phyloP scores from a whole-genome alignment of 1,284 basidiomycete genomes.

The Ceratobasidium sp. region DNA sequence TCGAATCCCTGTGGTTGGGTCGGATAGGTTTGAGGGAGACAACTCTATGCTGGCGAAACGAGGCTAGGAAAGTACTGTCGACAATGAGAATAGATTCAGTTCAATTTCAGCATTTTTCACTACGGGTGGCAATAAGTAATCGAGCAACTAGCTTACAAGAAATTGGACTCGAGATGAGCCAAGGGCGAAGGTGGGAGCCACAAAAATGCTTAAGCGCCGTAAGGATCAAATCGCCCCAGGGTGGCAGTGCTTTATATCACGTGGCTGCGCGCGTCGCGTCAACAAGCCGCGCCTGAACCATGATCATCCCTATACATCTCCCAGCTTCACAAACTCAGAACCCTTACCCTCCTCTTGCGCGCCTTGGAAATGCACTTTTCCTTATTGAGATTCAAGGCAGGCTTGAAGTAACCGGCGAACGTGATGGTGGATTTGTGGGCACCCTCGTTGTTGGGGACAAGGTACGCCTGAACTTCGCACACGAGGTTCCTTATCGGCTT shows the following conservation, averaged over 20 bases:
- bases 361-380: constrained; percentile 55
- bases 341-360: constrained; percentile 2
- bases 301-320: constrained; percentile 25
- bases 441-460: constrained; percentile 65
- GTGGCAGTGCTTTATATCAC: constrained; percentile 18
- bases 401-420: constrained; percentile 69
- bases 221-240: constrained; percentile 7
- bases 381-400: constrained; percentile 80
- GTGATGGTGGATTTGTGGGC: constrained; percentile 71
- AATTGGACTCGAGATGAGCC: background rate
- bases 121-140: too few relatives aligned
- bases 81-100: too few relatives aligned
- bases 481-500: constrained; percentile 1
- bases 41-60: too few relatives aligned
- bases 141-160: background rate
- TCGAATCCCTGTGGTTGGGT: too few relatives aligned
- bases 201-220: constrained; percentile 20
- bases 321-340: background rate
- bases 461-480: constrained; percentile 46
- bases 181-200: background rate
- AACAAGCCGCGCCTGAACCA: constrained; percentile 1
- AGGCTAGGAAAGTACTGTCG: too few relatives aligned
- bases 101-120: too few relatives aligned
- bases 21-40: too few relatives aligned
- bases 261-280: background rate